Evolutionary conservation across 1,284 basidiomycete genomes (phyloP), one percentile per base, ranked within the genome.

Genomic region (Porphyrellus sp.): DNA sequence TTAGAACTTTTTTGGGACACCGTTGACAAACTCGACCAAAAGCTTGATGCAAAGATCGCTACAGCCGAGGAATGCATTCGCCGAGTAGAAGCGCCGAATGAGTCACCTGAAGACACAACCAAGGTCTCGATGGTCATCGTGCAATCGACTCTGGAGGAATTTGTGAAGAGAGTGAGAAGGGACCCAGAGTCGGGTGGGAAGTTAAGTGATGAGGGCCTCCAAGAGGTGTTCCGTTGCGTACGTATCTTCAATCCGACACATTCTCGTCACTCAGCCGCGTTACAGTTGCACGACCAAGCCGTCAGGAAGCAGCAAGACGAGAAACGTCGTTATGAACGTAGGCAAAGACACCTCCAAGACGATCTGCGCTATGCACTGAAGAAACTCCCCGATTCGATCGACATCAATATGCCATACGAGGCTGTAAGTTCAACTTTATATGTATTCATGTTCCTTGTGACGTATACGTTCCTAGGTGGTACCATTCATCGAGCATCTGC

Each of bases 1-100:
- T 78, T 99, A 37, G 96, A 99, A 59, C 79, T 99, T 11, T 99
- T 98, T 73, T 98, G 93, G 91, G 96, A 99, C 68, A 69, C 81
- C 5, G 86, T 98, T 37, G 96, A 99, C 70, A 79, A 79, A 35
- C 78, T 98, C 4, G 92, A 93, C 62, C 86, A 93, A 63, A 81
- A 86, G 59, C 79, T 97, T 12, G 93, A 96, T 57, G 78, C 78
- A 23, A 89, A 90, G 61, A 84, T 91, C 23, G 75, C 74, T 9
- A 56, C 79, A 11, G 81, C 86, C 0, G 83, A 89, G 56, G 78
- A 76, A 33, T 81, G 80, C 3, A 76, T 91, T 56, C 76, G 75
- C 54, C 72, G 76, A 40, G 57, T 69, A 66, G 82, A 82, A 52
- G 53, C 27, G 54, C 60, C 61, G 59, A 61, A 69, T 60, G 60